Base-by-base conservation (phyloP, 805 yeast species). In the Yarrowia sp. region DNA sequence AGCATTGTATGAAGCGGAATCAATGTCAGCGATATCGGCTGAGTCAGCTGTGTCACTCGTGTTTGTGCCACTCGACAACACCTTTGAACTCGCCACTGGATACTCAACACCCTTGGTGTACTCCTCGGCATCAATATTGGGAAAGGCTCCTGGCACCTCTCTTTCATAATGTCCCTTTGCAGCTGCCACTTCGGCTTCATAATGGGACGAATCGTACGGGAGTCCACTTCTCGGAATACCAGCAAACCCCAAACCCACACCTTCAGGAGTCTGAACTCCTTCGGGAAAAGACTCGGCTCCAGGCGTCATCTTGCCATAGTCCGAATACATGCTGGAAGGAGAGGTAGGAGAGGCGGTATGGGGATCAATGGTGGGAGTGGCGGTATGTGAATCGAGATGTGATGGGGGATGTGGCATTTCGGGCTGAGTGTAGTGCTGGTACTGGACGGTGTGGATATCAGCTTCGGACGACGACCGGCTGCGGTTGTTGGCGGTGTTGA, bases 321-420 rank as follows among this genome's bases (percentile, higher is more conserved):
- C 61, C 0, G 61, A 55, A 31, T 55, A 55, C 61, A 55, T 55
- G 38, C 31, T n/a, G n/a, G 61, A 55, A 4, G 61, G 61, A 5
- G 61, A 55, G 9, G 61, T 41, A 13, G 61, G 61, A 10, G 47
- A 39, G 38, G 47, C 42, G 38, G 39, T 13, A 1, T 31, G 38
- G 10, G 8, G 4, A n/a, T 55, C 18, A 32, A 55, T 41, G 38
- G 47, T 55, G 11, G 61, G 61, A 3, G 61, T 55, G 47, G 61
- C 47, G 3, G 47, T 41, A 10, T 17, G 14, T 5, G 61, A 55
- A 8, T 31, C n/a, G 18, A 28, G 31, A 18, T 42, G 45, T 4
- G 43, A 14, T 39, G 18, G 43, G 8, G 5, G 28, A 11, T 8
- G 45, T 41, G 11, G 44, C n/a, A n/a, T n/a, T n/a, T n/a, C n/a